Conservation (phyloP, 371 early-diverging fungal species). For the Mucor sp. region DNA sequence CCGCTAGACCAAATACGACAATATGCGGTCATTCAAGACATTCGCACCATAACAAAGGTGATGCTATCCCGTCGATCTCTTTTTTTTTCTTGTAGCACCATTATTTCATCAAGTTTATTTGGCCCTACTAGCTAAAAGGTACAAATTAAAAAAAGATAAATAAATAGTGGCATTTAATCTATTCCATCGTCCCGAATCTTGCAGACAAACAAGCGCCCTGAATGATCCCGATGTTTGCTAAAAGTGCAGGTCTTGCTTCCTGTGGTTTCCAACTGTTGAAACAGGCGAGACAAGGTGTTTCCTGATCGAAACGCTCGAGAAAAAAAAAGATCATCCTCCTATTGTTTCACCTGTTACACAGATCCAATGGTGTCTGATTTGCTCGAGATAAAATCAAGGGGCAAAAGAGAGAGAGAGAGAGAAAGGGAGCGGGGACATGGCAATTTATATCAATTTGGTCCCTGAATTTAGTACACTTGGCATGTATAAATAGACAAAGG, state of each 20-base stretch:
- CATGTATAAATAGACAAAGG: background rate
- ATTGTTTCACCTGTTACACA: background rate
- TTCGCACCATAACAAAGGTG: background rate
- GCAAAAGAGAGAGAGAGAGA: too few species aligned
- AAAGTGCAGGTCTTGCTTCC: background rate
- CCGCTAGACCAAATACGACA: background rate
- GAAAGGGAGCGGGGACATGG: background rate
- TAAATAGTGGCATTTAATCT: background rate
- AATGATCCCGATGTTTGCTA: background rate
- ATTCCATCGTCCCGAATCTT: background rate
- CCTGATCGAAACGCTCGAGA: background rate
- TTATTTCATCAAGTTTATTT: background rate
- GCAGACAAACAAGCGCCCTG: background rate
- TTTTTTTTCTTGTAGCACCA: constrained; percentile 1
- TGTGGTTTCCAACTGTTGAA: background rate
- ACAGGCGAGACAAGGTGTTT: background rate
- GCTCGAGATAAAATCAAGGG: background rate
- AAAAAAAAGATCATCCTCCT: background rate
- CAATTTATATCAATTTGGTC: background rate
- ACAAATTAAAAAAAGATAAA: background rate
- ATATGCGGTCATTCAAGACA: background rate
- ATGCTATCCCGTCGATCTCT: constrained; percentile 8
- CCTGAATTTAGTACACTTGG: background rate
- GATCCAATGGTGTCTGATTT: background rate
- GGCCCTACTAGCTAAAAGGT: background rate